These are phyloP conservation scores for Coniferiporia weirii DNA, from an alignment of 1,284 basidiomycete species.

Conservation along the genomic window DNA sequence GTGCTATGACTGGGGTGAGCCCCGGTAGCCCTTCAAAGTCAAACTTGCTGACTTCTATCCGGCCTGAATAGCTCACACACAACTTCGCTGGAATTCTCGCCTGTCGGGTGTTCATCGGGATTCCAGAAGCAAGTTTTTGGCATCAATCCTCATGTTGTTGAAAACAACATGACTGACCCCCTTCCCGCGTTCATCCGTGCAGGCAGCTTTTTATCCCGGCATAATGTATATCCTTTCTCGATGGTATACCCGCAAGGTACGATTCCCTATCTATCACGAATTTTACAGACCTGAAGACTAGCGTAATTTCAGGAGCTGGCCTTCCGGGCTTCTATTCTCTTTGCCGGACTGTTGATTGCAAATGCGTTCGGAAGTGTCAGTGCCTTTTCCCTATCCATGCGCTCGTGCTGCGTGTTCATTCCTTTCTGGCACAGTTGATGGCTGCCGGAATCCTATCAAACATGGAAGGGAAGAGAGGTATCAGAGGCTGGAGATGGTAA, in stretches of 20 bases:
- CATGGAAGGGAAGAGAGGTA: conserved; percentile 39
- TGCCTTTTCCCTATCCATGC: conserved; percentile 6
- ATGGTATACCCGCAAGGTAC: conserved; percentile 21
- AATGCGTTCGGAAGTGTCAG: conserved; percentile 37
- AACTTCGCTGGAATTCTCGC: conserved; percentile 23
- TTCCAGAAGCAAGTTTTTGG: conserved; percentile 19
- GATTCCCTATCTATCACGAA: background rate
- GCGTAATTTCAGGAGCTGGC: conserved; percentile 22
- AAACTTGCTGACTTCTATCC: background rate
- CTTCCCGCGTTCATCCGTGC: background rate
- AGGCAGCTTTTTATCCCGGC: conserved; percentile 22
- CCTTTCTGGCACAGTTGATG: conserved; percentile 24
- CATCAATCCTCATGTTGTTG: background rate
- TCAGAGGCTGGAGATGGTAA: conserved; percentile 38
- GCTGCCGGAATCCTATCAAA: conserved; percentile 37
- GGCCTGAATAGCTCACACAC: conserved; percentile 17
- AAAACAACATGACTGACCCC: background rate
- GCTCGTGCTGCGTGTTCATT: conserved; percentile 14
- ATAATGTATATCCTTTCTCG: conserved; percentile 21
- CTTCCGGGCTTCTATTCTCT: conserved; percentile 36
- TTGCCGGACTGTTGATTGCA: conserved; percentile 34
- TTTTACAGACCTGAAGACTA: background rate
- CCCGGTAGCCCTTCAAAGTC: too few species aligned
- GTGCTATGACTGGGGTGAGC: conserved; percentile 21
- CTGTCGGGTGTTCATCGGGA: conserved; percentile 24